Evolutionary conservation across 306 rosid species (phyloP).

Genomic region (Cucumis melo): DNA sequence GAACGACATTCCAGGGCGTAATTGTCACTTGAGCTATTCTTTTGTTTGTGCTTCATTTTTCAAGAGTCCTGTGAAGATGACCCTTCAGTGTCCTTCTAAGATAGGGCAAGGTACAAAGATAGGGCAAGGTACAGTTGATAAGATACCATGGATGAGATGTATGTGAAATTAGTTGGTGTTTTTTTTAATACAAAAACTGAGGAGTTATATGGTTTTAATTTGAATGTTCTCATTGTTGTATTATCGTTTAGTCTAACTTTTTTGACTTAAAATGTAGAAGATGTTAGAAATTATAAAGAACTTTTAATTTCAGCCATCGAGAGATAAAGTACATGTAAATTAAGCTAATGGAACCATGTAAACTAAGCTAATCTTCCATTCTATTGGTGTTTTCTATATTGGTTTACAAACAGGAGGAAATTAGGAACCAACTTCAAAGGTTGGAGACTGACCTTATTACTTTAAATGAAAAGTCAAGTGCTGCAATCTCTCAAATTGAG

Average conservation of each 20-base stretch:
- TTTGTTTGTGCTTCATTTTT: background rate
- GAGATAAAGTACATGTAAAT: no score
- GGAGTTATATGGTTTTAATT: background rate
- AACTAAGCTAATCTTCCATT: background rate
- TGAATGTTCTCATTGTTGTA: background rate
- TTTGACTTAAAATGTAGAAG: background rate
- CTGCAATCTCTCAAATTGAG: constrained; percentile 44
- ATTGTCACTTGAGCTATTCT: background rate
- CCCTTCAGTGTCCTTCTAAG: background rate
- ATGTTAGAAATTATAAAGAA: background rate
- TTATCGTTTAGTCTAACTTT: background rate
- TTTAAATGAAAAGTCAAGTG: constrained; percentile 38
- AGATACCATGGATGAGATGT: no score
- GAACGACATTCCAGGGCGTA: no score
- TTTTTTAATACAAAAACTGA: background rate
- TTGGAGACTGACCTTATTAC: constrained; percentile 43
- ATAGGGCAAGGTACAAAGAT: no score
- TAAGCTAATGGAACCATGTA: no score
- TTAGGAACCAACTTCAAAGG: constrained; percentile 49
- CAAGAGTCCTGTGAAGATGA: background rate
- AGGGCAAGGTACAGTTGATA: background rate
- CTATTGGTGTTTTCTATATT: background rate
- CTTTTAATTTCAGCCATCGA: background rate
- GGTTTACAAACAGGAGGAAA: constrained; percentile 68
- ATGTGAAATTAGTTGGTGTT: background rate